A percentile compares a stretch with the other conserved stretches of the same genome.
Conservation (phyloP, 352 stramenopile species). For the Saprolegnia parasitica region DNA sequence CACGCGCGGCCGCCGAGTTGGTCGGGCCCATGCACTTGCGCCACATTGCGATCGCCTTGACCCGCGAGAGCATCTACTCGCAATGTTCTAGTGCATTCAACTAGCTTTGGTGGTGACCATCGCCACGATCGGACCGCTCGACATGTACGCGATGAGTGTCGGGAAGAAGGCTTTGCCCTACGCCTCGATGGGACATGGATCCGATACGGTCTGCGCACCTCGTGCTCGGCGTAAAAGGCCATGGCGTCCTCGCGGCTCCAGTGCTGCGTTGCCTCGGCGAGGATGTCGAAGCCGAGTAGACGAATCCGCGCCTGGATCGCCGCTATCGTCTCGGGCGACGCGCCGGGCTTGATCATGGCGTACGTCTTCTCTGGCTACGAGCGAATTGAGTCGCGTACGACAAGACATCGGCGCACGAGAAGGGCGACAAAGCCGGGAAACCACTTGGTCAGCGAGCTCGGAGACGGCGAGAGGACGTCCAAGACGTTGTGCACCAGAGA, state of each 20-base stretch:
- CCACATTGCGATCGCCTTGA: conserved; percentile 58
- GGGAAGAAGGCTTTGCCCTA: conserved; percentile 56
- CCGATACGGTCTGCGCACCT: conserved; percentile 1
- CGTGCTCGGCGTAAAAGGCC: conserved; percentile 60
- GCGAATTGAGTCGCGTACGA: not conserved
- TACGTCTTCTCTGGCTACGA: conserved; percentile 38
- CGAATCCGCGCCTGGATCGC: conserved; percentile 41
- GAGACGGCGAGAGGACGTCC: not conserved
- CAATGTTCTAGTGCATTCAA: too few species aligned
- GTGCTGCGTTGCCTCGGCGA: conserved; percentile 35
- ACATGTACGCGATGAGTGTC: conserved; percentile 58
- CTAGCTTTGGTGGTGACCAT: too few species aligned
- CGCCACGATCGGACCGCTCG: conserved; percentile 55
- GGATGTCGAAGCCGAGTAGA: conserved; percentile 49
- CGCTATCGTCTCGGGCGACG: conserved; percentile 33
- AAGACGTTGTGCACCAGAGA: conserved; percentile 23
- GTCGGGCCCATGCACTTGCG: conserved; percentile 72
- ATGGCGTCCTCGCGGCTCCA: conserved; percentile 47
- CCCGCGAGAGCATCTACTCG: conserved; percentile 20
- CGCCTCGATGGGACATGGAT: not conserved
- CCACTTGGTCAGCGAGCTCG: conserved; percentile 1
- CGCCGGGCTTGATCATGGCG: conserved; percentile 61
- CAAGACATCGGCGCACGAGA: not conserved
- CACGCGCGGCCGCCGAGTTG: conserved; percentile 48
- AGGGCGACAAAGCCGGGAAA: conserved; percentile 16